Evolutionary conservation across 257 asterid genomes (phyloP).

Genomic region (Jacaranda copaia): DNA sequence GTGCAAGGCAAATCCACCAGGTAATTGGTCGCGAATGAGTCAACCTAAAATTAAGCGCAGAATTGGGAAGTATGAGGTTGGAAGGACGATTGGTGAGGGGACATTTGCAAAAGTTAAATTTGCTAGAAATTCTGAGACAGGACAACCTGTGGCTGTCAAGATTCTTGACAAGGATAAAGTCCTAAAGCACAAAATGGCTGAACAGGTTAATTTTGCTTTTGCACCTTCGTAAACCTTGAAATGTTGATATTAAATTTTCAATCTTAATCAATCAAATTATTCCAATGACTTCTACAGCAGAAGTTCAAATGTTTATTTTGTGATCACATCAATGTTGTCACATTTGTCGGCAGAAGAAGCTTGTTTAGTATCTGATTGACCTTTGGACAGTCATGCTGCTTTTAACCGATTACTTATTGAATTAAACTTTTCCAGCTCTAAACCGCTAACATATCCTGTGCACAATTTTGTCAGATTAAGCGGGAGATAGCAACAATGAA

Average conservation of each 20-base stretch:
- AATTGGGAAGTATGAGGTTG: slow-evolving; percentile 90
- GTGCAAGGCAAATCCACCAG: slow-evolving; percentile 5
- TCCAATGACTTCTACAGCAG: background rate
- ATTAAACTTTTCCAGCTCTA: background rate
- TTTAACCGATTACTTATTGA: background rate
- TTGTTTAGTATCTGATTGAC: background rate
- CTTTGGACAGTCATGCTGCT: background rate
- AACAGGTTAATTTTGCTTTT: slow-evolving; percentile 61
- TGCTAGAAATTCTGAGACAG: slow-evolving; percentile 84
- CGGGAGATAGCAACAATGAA: slow-evolving; percentile 96
- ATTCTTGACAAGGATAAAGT: slow-evolving; percentile 92
- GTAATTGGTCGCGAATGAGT: slow-evolving; percentile 56
- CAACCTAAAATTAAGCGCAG: slow-evolving; percentile 72
- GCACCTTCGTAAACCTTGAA: background rate
- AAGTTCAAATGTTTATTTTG: background rate
- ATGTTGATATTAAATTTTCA: slow-evolving; percentile 1
- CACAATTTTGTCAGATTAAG: slow-evolving; percentile 62
- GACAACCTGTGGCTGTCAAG: slow-evolving; percentile 83
- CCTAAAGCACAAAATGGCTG: slow-evolving; percentile 94
- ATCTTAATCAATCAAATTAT: background rate
- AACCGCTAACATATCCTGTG: slow-evolving; percentile 22
- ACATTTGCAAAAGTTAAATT: slow-evolving; percentile 93
- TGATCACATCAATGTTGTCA: too few species aligned
- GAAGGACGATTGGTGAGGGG: slow-evolving; percentile 98
- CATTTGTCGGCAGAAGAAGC: too few species aligned